Conservation (phyloP, 306 rosid genomes). For the Sophora flavescens region DNA sequence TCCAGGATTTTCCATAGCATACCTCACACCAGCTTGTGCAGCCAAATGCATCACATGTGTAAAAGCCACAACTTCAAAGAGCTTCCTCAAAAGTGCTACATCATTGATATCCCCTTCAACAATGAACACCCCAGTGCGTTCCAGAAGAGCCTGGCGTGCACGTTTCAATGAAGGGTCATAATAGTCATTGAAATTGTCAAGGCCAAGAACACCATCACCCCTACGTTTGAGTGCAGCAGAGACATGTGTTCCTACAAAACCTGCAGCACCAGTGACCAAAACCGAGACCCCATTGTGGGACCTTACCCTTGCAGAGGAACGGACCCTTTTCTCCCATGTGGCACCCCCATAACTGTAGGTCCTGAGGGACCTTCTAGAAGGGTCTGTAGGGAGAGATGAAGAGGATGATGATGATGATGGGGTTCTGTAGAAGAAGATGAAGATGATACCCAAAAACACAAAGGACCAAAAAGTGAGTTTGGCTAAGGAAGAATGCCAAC, state of each 20-base stretch:
- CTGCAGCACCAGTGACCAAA: slow-evolving; percentile 75
- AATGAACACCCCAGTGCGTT: slow-evolving; percentile 68
- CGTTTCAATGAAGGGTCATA: slow-evolving; percentile 73
- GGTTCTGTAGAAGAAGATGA: slow-evolving; percentile 67
- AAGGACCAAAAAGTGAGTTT: slow-evolving; percentile 76
- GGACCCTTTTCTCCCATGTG: slow-evolving; percentile 72
- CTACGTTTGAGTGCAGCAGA: slow-evolving; percentile 78
- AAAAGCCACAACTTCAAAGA: slow-evolving; percentile 70
- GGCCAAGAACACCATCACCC: slow-evolving; percentile 71
- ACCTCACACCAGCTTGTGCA: slow-evolving; percentile 86
- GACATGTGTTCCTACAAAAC: slow-evolving; percentile 78
- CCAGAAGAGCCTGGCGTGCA: slow-evolving; percentile 69
- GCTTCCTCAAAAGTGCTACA: slow-evolving; percentile 61
- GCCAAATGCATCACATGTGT: slow-evolving; percentile 86
- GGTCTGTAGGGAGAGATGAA: slow-evolving; percentile 55
- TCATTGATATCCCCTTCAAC: slow-evolving; percentile 81
- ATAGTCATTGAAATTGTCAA: slow-evolving; percentile 68
- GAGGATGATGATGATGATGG: slow-evolving; percentile 51
- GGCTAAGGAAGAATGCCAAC: slow-evolving; percentile 66
- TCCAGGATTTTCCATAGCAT: slow-evolving; percentile 77
- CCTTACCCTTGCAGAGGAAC: slow-evolving; percentile 66
- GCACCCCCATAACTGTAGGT: slow-evolving; percentile 69
- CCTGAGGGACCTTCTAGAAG: slow-evolving; percentile 65
- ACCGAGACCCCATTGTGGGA: slow-evolving; percentile 68
- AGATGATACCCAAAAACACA: slow-evolving; percentile 59